Conservation (phyloP, 2,329 filamentous ascomycete genomes). For the Aspergillus flavus region DNA sequence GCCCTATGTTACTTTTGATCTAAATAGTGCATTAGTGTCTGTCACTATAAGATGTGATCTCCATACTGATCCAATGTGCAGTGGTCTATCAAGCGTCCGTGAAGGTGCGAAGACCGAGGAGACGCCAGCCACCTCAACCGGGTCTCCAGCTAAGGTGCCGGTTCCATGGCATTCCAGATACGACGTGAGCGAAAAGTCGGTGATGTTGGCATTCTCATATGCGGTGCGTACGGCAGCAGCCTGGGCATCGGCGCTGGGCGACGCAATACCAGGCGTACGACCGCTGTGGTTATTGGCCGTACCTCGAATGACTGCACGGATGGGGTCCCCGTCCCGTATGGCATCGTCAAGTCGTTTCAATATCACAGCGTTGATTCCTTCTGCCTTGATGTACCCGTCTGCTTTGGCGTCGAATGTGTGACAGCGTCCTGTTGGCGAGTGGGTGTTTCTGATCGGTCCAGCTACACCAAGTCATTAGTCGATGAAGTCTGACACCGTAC, state of each 20-base stretch:
- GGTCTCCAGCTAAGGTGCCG: constrained; percentile 25
- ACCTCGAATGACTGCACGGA: constrained; percentile 30
- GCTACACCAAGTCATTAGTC: background rate
- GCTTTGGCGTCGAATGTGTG: constrained; percentile 29
- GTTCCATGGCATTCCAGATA: constrained; percentile 43
- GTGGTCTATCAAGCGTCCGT: background rate
- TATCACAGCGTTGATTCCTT: constrained; percentile 32
- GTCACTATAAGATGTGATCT: constrained; percentile 35
- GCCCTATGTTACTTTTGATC: constrained; percentile 36
- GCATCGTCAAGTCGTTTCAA: constrained; percentile 31
- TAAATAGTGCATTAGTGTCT: constrained; percentile 30
- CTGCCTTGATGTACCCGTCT: constrained; percentile 33
- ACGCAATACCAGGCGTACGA: constrained; percentile 21
- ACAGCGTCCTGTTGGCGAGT: constrained; percentile 32
- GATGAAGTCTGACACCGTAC: background rate
- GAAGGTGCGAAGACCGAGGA: constrained; percentile 1
- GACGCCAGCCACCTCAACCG: constrained; percentile 6
- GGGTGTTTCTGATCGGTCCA: constrained; percentile 27
- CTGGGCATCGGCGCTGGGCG: constrained; percentile 26
- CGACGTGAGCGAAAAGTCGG: constrained; percentile 26
- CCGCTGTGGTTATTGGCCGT: constrained; percentile 26
- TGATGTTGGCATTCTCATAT: constrained; percentile 33
- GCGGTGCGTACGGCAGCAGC: constrained; percentile 33
- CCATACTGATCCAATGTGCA: constrained; percentile 36
- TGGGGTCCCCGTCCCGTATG: constrained; percentile 28